Percentiles rank a stretch among this genome's conserved stretches.
phyloP scores from a whole-genome alignment of 2,329 filamentous ascomycete species.

The Diaporthe ilicicola region DNA sequence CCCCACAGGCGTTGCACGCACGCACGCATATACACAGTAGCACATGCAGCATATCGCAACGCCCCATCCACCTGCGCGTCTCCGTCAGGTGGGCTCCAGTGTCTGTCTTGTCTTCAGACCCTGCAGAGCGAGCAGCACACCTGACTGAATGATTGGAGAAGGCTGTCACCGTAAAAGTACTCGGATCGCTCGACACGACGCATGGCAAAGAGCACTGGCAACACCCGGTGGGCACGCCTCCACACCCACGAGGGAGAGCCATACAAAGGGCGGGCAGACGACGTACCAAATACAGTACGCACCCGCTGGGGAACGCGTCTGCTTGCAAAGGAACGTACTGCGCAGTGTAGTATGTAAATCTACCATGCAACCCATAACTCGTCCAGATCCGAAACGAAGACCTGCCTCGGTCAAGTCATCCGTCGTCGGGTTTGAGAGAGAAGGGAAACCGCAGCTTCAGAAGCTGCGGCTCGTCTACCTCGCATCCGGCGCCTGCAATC shows the following conservation, averaged over 20 bases:
- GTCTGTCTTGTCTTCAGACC: not conserved
- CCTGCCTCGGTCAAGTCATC: not conserved
- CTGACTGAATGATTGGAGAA: not conserved
- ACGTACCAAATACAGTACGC: not conserved
- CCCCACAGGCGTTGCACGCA: constrained; percentile 11
- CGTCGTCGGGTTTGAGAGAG: not conserved
- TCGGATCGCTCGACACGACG: not conserved
- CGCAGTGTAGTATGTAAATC: no score
- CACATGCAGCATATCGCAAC: not conserved
- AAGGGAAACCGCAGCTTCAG: no score
- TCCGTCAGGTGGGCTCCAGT: not conserved
- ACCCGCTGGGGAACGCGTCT: not conserved
- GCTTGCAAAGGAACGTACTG: not conserved
- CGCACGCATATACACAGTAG: not conserved
- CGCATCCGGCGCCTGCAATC: constrained; percentile 1
- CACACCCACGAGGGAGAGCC: constrained; percentile 18
- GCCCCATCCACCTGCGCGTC: not conserved
- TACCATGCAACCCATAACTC: not conserved
- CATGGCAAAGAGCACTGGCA: not conserved
- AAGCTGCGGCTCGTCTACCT: not conserved
- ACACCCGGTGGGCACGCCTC: not conserved
- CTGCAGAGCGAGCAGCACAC: not conserved
- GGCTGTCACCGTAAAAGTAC: not conserved
- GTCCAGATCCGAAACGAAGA: not conserved
- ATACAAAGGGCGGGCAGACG: no score